A percentile compares a stretch with the other conserved stretches of the same genome.
Evolutionary conservation across 164 flowering plant species (phyloP).

Genomic region (Protea cynaroides): DNA sequence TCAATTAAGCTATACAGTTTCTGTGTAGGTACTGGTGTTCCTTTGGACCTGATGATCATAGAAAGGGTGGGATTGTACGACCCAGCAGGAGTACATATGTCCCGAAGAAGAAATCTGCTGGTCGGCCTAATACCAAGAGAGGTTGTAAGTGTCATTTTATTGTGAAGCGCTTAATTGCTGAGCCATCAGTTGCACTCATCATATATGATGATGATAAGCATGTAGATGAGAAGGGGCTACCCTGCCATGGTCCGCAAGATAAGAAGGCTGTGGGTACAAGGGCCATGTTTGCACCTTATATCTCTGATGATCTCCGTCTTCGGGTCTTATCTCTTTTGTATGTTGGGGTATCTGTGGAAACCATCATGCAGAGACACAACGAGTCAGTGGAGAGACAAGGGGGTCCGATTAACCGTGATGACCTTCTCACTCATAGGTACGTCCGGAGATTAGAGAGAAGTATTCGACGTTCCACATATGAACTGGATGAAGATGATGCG

Average conservation of each 20-base stretch:
- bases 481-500: slow-evolving; percentile 77
- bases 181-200: slow-evolving; percentile 87
- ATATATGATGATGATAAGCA: slow-evolving; percentile 91
- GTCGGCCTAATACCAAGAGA: slow-evolving; percentile 88
- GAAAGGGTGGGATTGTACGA: slow-evolving; percentile 78
- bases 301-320: slow-evolving; percentile 91
- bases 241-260: slow-evolving; percentile 98
- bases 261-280: slow-evolving; percentile 82
- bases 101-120: slow-evolving; percentile 75
- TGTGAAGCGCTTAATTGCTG: slow-evolving; percentile 87
- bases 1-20: slow-evolving; percentile 11
- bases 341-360: slow-evolving; percentile 93
- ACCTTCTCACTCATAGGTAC: slow-evolving; percentile 82
- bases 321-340: slow-evolving; percentile 76
- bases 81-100: slow-evolving; percentile 76
- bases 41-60: slow-evolving; percentile 95
- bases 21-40: slow-evolving; percentile 97
- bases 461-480: slow-evolving; percentile 71
- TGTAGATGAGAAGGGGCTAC: slow-evolving; percentile 75
- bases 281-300: slow-evolving; percentile 93
- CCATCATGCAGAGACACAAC: slow-evolving; percentile 92
- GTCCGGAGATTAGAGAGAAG: slow-evolving; percentile 87
- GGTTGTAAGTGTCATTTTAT: slow-evolving; percentile 97
- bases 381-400: slow-evolving; percentile 85
- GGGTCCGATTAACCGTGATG: slow-evolving; percentile 88